Conservation (phyloP, 148 eudicot species). For the Spergularia marina region DNA sequence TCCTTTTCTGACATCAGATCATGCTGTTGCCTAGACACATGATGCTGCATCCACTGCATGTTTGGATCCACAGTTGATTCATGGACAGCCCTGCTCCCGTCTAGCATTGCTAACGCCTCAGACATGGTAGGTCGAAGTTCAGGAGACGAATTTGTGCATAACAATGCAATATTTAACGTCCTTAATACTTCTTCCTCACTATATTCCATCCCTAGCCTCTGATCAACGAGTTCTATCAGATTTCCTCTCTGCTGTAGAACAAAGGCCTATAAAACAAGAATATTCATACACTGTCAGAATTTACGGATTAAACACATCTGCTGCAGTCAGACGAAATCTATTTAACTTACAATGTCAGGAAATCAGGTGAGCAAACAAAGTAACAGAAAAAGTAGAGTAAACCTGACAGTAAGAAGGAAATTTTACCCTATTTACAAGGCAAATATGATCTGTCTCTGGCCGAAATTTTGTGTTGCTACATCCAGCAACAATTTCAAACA, state of each 20-base stretch:
- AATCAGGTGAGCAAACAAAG: too few relatives aligned
- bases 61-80: slow-evolving; percentile 7
- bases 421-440: slow-evolving; percentile 57
- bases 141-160: slow-evolving; percentile 40
- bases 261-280: slow-evolving; percentile 14
- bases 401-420: background rate
- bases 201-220: slow-evolving; percentile 13
- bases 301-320: background rate
- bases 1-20: background rate
- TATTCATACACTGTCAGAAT: background rate
- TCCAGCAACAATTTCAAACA: slow-evolving; percentile 53
- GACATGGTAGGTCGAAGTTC: slow-evolving; percentile 49
- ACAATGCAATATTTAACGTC: slow-evolving; percentile 33
- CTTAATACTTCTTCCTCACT: slow-evolving; percentile 22
- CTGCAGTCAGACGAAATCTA: too few relatives aligned
- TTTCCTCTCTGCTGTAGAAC: slow-evolving; percentile 26
- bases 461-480: slow-evolving; percentile 45
- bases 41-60: slow-evolving; percentile 5
- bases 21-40: background rate
- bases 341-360: too few relatives aligned
- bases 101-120: slow-evolving; percentile 34
- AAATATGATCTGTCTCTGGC: slow-evolving; percentile 33
- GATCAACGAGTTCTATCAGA: slow-evolving; percentile 27
- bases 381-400: too few relatives aligned
- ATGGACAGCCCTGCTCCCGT: slow-evolving; percentile 17